These are phyloP conservation scores for Pascua guehoae DNA, from an alignment of 1,284 basidiomycete species.

Conservation along the genomic window DNA sequence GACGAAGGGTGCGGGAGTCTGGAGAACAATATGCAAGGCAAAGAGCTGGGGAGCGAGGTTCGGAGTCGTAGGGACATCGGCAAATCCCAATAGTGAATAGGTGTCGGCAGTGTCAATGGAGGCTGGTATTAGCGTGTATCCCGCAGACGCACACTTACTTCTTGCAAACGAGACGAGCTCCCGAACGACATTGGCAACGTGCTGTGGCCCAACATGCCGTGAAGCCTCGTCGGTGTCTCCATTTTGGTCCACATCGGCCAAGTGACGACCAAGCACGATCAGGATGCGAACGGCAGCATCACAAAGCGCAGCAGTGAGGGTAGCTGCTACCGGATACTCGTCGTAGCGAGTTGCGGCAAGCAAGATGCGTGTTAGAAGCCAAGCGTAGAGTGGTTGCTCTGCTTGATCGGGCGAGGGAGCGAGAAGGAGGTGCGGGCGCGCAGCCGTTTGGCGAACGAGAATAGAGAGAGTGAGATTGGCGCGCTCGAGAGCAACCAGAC, in stretches of 20 bases:
- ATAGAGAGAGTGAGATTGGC: slow-evolving; percentile 33
- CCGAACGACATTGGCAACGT: slow-evolving; percentile 16
- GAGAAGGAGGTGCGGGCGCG: slow-evolving; percentile 28
- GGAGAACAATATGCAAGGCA: slow-evolving; percentile 17
- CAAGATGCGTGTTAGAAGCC: slow-evolving; percentile 39
- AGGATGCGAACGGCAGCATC: slow-evolving; percentile 21
- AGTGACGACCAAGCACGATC: slow-evolving; percentile 19
- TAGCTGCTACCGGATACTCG: slow-evolving; percentile 3
- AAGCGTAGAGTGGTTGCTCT: slow-evolving; percentile 35
- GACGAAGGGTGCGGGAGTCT: slow-evolving; percentile 12
- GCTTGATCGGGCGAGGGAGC: background rate
- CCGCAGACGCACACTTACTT: slow-evolving; percentile 20
- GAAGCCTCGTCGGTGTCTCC: too few species aligned
- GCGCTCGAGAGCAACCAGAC: slow-evolving; percentile 18
- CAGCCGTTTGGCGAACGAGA: slow-evolving; percentile 21
- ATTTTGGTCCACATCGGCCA: slow-evolving; percentile 16
- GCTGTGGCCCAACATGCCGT: slow-evolving; percentile 23
- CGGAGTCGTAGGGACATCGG: slow-evolving; percentile 10
- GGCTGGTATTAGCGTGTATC: too few species aligned
- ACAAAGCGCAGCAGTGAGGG: slow-evolving; percentile 12
- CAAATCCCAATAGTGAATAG: slow-evolving; percentile 1
- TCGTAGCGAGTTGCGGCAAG: slow-evolving; percentile 25
- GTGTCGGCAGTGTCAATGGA: too few species aligned
- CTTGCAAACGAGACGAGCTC: slow-evolving; percentile 24
- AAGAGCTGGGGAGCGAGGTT: slow-evolving; percentile 14